Percentiles rank a stretch among this genome's conserved stretches.
Evolutionary conservation across 2,329 filamentous ascomycete genomes (phyloP).

Genomic region (Diaporthe humulicola): DNA sequence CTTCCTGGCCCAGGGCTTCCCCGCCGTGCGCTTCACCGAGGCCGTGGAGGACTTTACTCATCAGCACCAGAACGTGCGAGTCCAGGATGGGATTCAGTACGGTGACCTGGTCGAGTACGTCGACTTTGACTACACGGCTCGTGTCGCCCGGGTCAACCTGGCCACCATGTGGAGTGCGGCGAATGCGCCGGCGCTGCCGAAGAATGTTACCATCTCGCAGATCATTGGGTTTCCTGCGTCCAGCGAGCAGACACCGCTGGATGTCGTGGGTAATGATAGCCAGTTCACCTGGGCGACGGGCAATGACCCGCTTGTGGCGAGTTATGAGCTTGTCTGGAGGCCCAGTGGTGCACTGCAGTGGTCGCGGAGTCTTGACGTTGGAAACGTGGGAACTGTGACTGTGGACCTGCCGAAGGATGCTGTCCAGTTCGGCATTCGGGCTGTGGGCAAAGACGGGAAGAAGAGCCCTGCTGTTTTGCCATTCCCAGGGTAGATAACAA

Average conservation of each 20-base stretch:
- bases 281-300: conserved; percentile 61
- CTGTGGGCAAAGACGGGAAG: conserved; percentile 63
- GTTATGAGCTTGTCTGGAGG: conserved; percentile 70
- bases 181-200: conserved; percentile 62
- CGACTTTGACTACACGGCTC: conserved; percentile 67
- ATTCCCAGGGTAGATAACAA: conserved; percentile 35
- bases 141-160: conserved; percentile 67
- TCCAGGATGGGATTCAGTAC: conserved; percentile 64
- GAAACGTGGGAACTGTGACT: conserved; percentile 58
- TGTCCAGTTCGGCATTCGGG: conserved; percentile 68
- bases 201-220: conserved; percentile 56
- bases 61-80: conserved; percentile 68
- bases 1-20: conserved; percentile 68
- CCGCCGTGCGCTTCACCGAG: conserved; percentile 69
- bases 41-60: conserved; percentile 69
- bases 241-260: conserved; percentile 53
- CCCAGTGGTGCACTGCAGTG: conserved; percentile 63
- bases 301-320: conserved; percentile 50
- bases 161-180: conserved; percentile 67
- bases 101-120: conserved; percentile 69
- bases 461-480: conserved; percentile 51
- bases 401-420: conserved; percentile 69
- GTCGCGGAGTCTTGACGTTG: conserved; percentile 63
- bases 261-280: conserved; percentile 60
- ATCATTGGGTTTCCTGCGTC: conserved; percentile 32